These are phyloP conservation scores for Collybia mongolica DNA, from an alignment of 768 basidiomycete species.

Conservation along the genomic window DNA sequence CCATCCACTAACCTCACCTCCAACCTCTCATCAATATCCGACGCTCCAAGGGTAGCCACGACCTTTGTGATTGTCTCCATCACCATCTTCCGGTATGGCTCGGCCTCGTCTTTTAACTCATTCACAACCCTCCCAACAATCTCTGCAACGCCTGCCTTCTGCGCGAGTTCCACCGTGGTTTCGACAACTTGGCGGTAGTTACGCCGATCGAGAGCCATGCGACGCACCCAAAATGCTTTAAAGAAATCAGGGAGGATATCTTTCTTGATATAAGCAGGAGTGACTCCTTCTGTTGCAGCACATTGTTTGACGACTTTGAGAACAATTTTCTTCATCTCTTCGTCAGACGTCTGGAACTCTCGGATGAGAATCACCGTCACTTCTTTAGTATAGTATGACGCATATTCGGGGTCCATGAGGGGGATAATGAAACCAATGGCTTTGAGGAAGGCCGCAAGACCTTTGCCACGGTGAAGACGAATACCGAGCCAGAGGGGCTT, in stretches of 20 bases:
- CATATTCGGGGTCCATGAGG: conserved; percentile 99
- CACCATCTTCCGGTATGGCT: conserved; percentile 97
- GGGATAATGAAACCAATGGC: conserved; percentile 99
- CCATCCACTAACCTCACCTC: conserved; percentile 95
- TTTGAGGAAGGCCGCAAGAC: conserved; percentile 92
- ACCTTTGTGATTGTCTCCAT: conserved; percentile 99
- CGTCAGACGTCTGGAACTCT: conserved; percentile 98
- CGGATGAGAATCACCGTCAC: conserved; percentile 96
- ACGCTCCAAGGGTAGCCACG: conserved; percentile 89
- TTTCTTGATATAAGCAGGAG: conserved; percentile 92
- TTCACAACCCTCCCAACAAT: conserved; percentile 89
- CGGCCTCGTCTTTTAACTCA: conserved; percentile 88
- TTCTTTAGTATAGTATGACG: conserved; percentile 98
- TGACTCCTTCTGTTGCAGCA: conserved; percentile 97
- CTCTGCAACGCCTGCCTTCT: conserved; percentile 95
- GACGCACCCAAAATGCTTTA: conserved; percentile 97
- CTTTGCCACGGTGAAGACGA: conserved; percentile 92
- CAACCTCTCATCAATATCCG: conserved; percentile 94
- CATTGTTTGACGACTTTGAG: conserved; percentile 99
- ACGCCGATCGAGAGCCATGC: conserved; percentile 95
- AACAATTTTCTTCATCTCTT: conserved; percentile 99
- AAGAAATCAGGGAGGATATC: conserved; percentile 99
- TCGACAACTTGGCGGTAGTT: conserved; percentile 98
- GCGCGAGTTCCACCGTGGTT: conserved; percentile 97
- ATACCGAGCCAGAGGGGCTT: conserved; percentile 95